Evolutionary conservation across 208 protist genomes (phyloP).

Genomic region (Leishmania turanica): DNA sequence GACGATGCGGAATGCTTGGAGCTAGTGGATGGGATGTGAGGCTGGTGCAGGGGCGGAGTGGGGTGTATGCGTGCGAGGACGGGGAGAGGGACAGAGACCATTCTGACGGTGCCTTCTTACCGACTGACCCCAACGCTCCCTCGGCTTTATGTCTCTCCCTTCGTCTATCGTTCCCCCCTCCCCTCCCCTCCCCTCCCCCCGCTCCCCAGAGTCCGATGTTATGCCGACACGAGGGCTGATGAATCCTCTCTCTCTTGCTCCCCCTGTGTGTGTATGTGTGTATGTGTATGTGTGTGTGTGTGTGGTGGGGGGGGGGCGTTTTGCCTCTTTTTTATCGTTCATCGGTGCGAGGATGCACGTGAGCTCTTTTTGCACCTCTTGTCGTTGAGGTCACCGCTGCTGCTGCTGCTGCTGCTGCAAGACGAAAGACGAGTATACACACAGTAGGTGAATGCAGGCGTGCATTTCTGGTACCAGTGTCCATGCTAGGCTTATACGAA

Average conservation of each 20-base stretch:
- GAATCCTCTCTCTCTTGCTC: background rate
- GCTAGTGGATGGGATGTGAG: conserved; percentile 69
- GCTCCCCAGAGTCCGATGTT: background rate
- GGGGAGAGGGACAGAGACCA: background rate
- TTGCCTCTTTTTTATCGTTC: background rate
- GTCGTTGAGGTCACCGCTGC: background rate
- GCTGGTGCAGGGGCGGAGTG: background rate
- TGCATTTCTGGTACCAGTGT: background rate
- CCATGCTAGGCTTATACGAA: background rate
- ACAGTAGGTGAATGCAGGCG: background rate
- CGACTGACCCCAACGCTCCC: background rate
- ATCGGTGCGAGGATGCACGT: background rate
- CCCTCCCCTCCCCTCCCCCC: too few relatives aligned
- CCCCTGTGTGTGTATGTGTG: background rate
- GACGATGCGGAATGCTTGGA: conserved; percentile 74
- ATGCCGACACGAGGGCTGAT: background rate
- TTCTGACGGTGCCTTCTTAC: background rate
- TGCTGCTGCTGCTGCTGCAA: conserved; percentile 5
- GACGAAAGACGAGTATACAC: background rate
- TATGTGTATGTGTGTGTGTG: background rate
- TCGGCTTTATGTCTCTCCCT: background rate
- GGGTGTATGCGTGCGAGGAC: background rate
- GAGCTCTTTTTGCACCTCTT: background rate
- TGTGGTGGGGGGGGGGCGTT: background rate
- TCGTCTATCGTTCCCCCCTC: background rate